Conservation (phyloP, 345 rosid species). For the Sonneratia caseolaris region DNA sequence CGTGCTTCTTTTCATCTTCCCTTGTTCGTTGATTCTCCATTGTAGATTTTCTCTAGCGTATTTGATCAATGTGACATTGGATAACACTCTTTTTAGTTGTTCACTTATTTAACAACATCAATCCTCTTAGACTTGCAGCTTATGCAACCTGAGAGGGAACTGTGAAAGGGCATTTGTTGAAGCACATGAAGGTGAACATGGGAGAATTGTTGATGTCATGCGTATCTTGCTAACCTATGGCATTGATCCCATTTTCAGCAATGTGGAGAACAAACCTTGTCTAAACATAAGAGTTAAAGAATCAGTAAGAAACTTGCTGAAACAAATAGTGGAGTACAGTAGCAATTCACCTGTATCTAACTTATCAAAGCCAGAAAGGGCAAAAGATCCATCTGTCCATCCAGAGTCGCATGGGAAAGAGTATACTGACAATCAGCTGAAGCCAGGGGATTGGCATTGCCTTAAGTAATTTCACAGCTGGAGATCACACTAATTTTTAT, state of each 20-base stretch:
- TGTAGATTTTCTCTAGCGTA: not conserved
- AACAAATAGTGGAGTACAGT: conserved; percentile 44
- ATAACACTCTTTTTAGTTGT: not conserved
- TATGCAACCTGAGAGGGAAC: conserved; percentile 76
- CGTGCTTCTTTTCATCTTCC: conserved; percentile 16
- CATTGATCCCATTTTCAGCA: conserved; percentile 37
- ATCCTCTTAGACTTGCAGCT: conserved; percentile 66
- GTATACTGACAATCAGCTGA: conserved; percentile 27
- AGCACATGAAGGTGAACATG: conserved; percentile 56
- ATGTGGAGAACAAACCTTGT: conserved; percentile 49
- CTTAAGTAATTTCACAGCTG: conserved; percentile 38
- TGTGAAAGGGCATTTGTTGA: conserved; percentile 78
- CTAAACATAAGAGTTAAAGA: conserved; percentile 53
- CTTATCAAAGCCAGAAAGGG: conserved; percentile 11
- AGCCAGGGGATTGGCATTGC: conserved; percentile 80
- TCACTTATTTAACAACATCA: not conserved
- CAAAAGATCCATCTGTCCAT: conserved; percentile 3
- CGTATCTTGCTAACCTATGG: conserved; percentile 63
- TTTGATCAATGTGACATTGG: not conserved
- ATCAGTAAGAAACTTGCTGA: conserved; percentile 56
- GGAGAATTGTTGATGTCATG: conserved; percentile 75
- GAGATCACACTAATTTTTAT: not conserved
- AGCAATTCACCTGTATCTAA: conserved; percentile 24
- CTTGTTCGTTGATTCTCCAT: not conserved
- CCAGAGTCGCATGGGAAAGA: conserved; percentile 15